These are phyloP conservation scores for Lasiodiplodia sp. DNA, from an alignment of 2,329 filamentous ascomycete species.

Conservation along the genomic window DNA sequence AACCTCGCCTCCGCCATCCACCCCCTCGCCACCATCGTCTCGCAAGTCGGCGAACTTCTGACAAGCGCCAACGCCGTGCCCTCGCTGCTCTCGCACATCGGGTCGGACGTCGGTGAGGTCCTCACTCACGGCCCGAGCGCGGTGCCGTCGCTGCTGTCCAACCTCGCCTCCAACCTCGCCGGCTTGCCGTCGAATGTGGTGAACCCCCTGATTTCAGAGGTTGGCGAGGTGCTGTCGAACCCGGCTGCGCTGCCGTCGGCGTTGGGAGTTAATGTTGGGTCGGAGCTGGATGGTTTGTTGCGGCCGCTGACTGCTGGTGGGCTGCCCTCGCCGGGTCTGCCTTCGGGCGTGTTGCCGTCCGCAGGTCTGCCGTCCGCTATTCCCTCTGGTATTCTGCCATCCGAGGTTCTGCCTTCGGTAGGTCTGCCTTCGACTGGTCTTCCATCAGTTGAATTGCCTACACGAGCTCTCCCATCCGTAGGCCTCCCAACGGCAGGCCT, in stretches of 20 bases:
- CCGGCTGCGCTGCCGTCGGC: neutral
- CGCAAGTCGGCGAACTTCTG: neutral
- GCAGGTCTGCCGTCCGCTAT: neutral
- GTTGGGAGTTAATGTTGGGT: neutral
- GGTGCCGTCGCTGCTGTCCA: neutral
- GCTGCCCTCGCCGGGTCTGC: neutral
- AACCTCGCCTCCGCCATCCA: neutral
- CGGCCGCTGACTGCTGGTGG: neutral
- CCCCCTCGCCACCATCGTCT: neutral
- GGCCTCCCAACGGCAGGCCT: neutral
- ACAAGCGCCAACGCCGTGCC: neutral
- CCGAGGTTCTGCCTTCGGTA: neutral
- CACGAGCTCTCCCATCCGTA: neutral
- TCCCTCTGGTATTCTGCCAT: neutral
- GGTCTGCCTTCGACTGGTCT: too few relatives aligned
- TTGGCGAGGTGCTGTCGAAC: neutral
- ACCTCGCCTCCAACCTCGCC: neutral
- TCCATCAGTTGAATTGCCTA: too few relatives aligned
- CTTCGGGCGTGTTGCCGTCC: neutral
- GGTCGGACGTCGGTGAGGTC: neutral
- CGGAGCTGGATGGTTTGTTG: too few relatives aligned
- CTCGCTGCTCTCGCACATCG: constrained; percentile 2
- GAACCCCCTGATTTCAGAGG: neutral
- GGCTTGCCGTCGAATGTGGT: neutral
- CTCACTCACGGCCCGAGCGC: neutral